Evolutionary conservation across 768 basidiomycete genomes (phyloP), one percentile per base, ranked within the genome.

Genomic region (Favolaschia claudopus): DNA sequence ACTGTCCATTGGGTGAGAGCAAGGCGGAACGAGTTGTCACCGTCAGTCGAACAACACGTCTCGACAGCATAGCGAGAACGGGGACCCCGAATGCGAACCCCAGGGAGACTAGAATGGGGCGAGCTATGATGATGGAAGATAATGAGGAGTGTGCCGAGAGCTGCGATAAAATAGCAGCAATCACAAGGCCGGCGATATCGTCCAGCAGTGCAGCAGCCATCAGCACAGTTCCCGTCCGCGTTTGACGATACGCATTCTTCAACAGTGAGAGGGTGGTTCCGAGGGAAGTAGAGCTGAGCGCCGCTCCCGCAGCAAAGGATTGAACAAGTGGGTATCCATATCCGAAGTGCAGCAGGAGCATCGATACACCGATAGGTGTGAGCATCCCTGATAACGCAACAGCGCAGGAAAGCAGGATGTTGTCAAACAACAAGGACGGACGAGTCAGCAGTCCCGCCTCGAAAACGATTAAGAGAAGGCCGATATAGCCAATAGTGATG

Each of bases 181-280:
- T 80, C 24, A 89, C 78, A 5, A 89, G 79, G 0, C 85, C 86
- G 15, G 85, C 74, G 9, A 89, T 77, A 67, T 91, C 88, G 70
- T 91, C 88, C 42, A 88, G 75, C 13, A 89, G 73, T 0, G 89
- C 89, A 1, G 87, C 87, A 45, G 80, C 82, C 59, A 86, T 75
- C 15, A 91, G 71, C 0, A 88, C 79, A 2, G 82, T 81, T 0
- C 88, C 87, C 0, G 85, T 78, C 43, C 79, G 76, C 3, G 82
- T 86, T 33, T 73, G 73, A 24, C 77, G 74, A 28, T 87, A 69
- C 25, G 79, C 74, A 25, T 79, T 74, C n/a, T 75, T 77, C 27
- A 90, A 75, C 14, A 89, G 77, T 15, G 82, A 77, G n/a, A 90
- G 78, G 0, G 87, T 88, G 27, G 89, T 91, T 0, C 88, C 89